These are phyloP conservation scores for Pascua sp. DNA, from an alignment of 1,284 basidiomycete genomes.

Conservation along the genomic window DNA sequence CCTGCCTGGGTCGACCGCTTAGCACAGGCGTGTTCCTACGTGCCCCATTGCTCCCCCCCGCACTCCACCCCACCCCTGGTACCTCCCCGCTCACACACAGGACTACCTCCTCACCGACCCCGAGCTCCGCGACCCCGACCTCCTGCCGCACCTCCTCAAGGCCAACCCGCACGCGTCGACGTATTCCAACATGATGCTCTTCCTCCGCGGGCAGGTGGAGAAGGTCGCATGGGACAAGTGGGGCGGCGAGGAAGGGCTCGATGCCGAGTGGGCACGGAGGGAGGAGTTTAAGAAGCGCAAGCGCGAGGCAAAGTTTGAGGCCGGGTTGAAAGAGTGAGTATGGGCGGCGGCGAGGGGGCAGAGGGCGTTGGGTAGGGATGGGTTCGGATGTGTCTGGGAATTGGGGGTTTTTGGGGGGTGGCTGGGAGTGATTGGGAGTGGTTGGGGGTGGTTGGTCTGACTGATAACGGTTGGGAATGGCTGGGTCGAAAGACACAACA, in stretches of 20 bases:
- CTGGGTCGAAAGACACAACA: too few relatives aligned
- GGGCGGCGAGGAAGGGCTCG: conserved; percentile 88
- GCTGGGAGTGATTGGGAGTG: too few relatives aligned
- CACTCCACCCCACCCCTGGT: too few relatives aligned
- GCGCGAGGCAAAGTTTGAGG: conserved; percentile 89
- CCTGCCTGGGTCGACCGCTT: too few relatives aligned
- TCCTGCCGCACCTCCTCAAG: conserved; percentile 89
- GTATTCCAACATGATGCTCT: conserved; percentile 99
- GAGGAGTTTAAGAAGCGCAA: conserved; percentile 81
- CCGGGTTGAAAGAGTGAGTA: conserved; percentile 65
- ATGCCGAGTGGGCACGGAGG: conserved; percentile 79
- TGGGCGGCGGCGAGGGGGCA: background rate
- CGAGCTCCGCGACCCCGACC: conserved; percentile 86
- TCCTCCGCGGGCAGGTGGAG: conserved; percentile 89
- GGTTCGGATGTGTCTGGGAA: too few relatives aligned
- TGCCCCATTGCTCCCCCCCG: too few relatives aligned
- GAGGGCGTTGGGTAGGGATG: too few relatives aligned
- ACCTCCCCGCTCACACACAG: conserved; percentile 51
- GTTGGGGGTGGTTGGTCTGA: too few relatives aligned
- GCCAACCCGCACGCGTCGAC: conserved; percentile 96
- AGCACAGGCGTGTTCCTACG: too few relatives aligned
- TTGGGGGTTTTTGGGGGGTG: too few relatives aligned
- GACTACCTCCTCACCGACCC: conserved; percentile 88
- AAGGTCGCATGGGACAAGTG: conserved; percentile 97
- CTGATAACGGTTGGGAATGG: too few relatives aligned